phyloP scores from a whole-genome alignment of 805 yeast species.

The Hanseniaspora taiwanica region DNA sequence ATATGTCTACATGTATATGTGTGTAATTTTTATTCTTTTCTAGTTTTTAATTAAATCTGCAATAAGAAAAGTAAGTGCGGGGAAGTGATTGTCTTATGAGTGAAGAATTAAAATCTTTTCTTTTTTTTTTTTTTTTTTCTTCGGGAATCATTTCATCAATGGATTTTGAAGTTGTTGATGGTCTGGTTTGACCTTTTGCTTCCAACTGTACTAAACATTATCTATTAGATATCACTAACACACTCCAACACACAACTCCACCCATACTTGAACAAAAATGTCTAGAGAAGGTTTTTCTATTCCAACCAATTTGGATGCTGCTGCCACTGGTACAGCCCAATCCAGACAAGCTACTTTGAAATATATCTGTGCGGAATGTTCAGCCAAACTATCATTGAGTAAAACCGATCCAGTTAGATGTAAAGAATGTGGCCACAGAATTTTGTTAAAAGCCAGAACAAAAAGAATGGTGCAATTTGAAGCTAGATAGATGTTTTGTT shows the following conservation, averaged over 20 bases:
- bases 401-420: slow-evolving; percentile 96
- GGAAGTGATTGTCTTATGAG: too few relatives aligned
- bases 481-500: slow-evolving; percentile 54
- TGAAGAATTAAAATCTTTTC: too few relatives aligned
- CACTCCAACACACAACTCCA: neutral
- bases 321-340: slow-evolving; percentile 66
- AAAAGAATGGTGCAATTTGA: slow-evolving; percentile 90
- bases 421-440: slow-evolving; percentile 97
- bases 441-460: slow-evolving; percentile 91
- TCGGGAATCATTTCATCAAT: too few relatives aligned
- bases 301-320: slow-evolving; percentile 71
- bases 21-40: too few relatives aligned
- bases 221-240: too few relatives aligned
- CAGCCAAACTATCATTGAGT: slow-evolving; percentile 71
- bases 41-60: too few relatives aligned
- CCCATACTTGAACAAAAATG: slow-evolving; percentile 15
- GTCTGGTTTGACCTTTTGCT: too few relatives aligned
- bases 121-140: too few relatives aligned
- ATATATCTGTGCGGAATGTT: slow-evolving; percentile 94
- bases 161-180: too few relatives aligned
- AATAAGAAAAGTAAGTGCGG: too few relatives aligned
- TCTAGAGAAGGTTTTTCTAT: slow-evolving; percentile 81
- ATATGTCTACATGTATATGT: too few relatives aligned
- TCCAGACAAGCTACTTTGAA: slow-evolving; percentile 73
- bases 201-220: too few relatives aligned